Conservation (phyloP, 108 stramenopile genomes). For the Stephanodiscus triporus region DNA sequence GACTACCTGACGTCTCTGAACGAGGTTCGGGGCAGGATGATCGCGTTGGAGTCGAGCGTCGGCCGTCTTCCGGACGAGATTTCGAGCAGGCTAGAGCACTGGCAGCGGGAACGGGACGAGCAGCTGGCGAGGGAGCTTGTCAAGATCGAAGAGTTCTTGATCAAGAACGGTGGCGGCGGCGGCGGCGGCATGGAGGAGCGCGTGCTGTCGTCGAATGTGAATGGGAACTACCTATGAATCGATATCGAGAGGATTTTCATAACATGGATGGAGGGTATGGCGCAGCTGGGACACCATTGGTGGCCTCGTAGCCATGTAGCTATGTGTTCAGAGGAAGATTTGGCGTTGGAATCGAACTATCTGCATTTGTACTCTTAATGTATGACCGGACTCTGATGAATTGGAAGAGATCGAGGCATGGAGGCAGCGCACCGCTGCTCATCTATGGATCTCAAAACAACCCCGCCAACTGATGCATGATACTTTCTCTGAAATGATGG, state of each 20-base stretch:
- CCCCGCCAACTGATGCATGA: too few species aligned
- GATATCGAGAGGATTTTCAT: neutral
- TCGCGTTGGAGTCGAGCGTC: slow-evolving; percentile 26
- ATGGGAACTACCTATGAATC: neutral
- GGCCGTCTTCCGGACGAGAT: slow-evolving; percentile 17
- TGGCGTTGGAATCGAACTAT: too few species aligned
- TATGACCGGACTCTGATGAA: too few species aligned
- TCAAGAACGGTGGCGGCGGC: neutral
- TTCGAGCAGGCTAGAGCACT: slow-evolving; percentile 9
- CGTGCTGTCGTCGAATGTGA: neutral
- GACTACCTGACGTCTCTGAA: slow-evolving; percentile 32
- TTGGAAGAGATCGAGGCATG: too few species aligned
- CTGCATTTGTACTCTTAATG: too few species aligned
- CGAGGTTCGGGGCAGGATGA: slow-evolving; percentile 15
- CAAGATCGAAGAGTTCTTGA: slow-evolving; percentile 30
- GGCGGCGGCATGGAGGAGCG: neutral
- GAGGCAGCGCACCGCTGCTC: too few species aligned
- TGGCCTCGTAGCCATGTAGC: too few species aligned
- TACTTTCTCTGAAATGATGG: too few species aligned
- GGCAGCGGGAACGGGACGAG: slow-evolving; percentile 19
- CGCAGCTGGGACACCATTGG: too few species aligned
- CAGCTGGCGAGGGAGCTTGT: slow-evolving; percentile 19
- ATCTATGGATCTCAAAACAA: too few species aligned
- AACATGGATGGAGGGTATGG: neutral
- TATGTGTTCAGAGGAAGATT: too few species aligned